These are phyloP conservation scores for Comarum palustre DNA, from an alignment of 306 rosid genomes.

Conservation along the genomic window DNA sequence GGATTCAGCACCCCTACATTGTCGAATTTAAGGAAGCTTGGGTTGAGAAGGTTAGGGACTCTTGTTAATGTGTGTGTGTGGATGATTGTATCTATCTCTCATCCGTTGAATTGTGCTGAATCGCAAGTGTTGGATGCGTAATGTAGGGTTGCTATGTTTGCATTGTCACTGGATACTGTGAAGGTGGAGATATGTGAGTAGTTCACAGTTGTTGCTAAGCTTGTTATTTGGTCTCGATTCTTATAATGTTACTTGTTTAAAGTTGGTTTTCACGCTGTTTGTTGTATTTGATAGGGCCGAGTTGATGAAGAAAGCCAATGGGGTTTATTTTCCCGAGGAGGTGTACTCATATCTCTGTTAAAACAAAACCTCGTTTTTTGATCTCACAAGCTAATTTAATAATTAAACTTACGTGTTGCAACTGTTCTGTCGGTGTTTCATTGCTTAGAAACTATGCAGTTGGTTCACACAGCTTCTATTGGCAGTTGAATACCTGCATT, in stretches of 20 bases:
- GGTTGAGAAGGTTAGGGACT: conserved; percentile 86
- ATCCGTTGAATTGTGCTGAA: too few relatives aligned
- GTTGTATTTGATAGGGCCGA: conserved; percentile 68
- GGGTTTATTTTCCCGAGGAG: conserved; percentile 90
- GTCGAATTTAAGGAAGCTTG: conserved; percentile 97
- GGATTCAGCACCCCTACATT: conserved; percentile 90
- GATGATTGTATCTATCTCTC: neutral
- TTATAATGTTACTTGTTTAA: neutral
- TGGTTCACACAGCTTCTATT: conserved; percentile 91
- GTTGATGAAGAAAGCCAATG: conserved; percentile 82
- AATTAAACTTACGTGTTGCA: conserved; percentile 23
- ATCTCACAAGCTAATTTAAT: neutral
- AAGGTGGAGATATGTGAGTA: conserved; percentile 99
- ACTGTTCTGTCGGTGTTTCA: conserved; percentile 32
- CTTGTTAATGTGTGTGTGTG: neutral
- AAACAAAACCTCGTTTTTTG: neutral
- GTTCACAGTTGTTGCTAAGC: conserved; percentile 5
- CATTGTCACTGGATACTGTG: conserved; percentile 97
- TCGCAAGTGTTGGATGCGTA: conserved; percentile 28
- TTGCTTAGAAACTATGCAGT: conserved; percentile 87
- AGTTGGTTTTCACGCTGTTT: conserved; percentile 10
- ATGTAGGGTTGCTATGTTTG: conserved; percentile 99
- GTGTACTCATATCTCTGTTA: conserved; percentile 37
- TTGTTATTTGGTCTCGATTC: neutral
- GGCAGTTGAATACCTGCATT: conserved; percentile 94